phyloP scores from a whole-genome alignment of 352 stramenopile species.

The Phytopythium mirpurense region DNA sequence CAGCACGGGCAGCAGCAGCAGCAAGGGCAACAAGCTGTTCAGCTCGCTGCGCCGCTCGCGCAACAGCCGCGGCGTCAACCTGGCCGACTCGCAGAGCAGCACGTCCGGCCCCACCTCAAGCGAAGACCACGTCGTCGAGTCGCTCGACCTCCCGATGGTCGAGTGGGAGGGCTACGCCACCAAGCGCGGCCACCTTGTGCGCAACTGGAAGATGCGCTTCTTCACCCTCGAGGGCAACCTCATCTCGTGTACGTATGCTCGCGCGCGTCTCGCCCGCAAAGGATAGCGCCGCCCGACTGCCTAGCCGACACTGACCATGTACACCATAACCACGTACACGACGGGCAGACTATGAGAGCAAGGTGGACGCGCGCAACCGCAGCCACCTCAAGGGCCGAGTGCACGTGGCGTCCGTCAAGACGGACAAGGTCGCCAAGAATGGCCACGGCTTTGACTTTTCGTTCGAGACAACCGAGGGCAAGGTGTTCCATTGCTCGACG shows the following conservation, averaged over 20 bases:
- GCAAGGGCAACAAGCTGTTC: slow-evolving; percentile 44
- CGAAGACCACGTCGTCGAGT: slow-evolving; percentile 66
- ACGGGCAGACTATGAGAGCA: slow-evolving; percentile 77
- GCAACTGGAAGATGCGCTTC: slow-evolving; percentile 87
- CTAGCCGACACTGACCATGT: no score
- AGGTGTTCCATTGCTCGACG: slow-evolving; percentile 79
- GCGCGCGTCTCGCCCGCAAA: no score
- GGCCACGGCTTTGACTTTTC: slow-evolving; percentile 80
- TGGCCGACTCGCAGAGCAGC: slow-evolving; percentile 10
- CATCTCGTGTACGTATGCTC: slow-evolving; percentile 68
- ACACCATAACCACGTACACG: not conserved
- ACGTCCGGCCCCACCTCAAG: slow-evolving; percentile 8
- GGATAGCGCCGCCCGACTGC: no score
- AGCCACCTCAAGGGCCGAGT: slow-evolving; percentile 83
- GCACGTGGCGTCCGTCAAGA: slow-evolving; percentile 67
- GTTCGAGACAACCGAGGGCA: slow-evolving; percentile 81
- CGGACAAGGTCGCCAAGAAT: slow-evolving; percentile 76
- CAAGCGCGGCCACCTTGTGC: slow-evolving; percentile 83
- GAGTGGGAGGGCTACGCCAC: slow-evolving; percentile 90
- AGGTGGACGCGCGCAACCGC: slow-evolving; percentile 83
- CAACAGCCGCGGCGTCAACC: slow-evolving; percentile 29
- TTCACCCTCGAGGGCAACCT: slow-evolving; percentile 86
- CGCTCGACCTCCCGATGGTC: slow-evolving; percentile 78
- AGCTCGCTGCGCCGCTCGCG: slow-evolving; percentile 43
- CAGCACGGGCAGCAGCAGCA: slow-evolving; percentile 39